Evolutionary conservation across 1,284 basidiomycete species (phyloP), one percentile per base, ranked within the genome.

Genomic region (Pyrrhoderma noxium): DNA sequence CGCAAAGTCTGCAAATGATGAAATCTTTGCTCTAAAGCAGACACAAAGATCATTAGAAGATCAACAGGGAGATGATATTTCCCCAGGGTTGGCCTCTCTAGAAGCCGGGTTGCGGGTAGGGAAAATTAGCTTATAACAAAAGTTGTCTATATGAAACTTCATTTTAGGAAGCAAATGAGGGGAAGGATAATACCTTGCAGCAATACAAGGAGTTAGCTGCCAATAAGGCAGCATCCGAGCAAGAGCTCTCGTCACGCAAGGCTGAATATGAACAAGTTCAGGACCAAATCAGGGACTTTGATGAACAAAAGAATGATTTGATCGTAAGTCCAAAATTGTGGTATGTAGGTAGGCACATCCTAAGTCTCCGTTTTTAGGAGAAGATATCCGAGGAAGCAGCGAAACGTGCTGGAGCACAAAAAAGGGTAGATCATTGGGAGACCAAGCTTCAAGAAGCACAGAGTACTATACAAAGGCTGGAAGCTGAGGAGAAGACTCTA

Each of bases 1-100:
- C 45, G 64, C 63, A 40, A 62, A 58, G 37, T 34, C 21, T 11
- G 51, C 64, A 19, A 54, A 63, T 8, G 62, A 66, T 18, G 59
- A 60, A 23, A 57, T 69, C 22, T 60, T 57, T 53, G 52, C 45
- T 13, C 58, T 65, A 18, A 73, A 68, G 60, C 48, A 59, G 9
- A 53, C 60, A 5, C 67, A 74, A 27, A 60, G 63, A n/a, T 61
- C 65, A 4, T 60, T 82, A 8, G 71, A 76, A 54, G 71, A 80
- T 21, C 83, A 87, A 58, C 74, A 80, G 18, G 83, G 85, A 52
- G 83, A 89, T 44, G 84, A 85, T 27, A 70, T 86, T 59, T 88
- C 91, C 1, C 79, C 77, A 13, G 82, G 80, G 59, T 74, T 93
- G 14, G 74, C 79, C 19, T 80, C 76, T 3, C 70, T 93, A 19